Evolutionary conservation across 331 rosid species (phyloP).

Genomic region (Pyracantha coccinea): DNA sequence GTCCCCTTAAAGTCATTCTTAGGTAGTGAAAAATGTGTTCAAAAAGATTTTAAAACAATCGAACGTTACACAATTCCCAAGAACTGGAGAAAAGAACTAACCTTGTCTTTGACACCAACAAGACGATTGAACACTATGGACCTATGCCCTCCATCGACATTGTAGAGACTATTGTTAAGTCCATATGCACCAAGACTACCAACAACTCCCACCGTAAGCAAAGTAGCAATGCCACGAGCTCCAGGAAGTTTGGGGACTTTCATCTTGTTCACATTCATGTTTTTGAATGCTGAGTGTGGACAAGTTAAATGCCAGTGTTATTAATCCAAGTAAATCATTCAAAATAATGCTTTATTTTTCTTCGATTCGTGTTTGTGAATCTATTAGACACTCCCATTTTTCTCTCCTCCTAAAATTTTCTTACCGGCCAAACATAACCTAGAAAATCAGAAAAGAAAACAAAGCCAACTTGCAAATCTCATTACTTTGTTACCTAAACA

Average conservation of each 20-base stretch:
- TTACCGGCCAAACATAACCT: not conserved
- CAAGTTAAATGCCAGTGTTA: not conserved
- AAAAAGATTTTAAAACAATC: not conserved
- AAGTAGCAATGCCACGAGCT: slow-evolving; percentile 36
- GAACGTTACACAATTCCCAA: not conserved
- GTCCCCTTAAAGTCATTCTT: not conserved
- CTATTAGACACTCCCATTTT: not conserved
- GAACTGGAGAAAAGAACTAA: slow-evolving; percentile 8
- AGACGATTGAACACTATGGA: slow-evolving; percentile 84
- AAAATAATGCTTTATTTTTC: no score
- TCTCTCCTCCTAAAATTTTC: not conserved
- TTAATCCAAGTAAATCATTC: not conserved
- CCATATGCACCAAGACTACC: slow-evolving; percentile 65
- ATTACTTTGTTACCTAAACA: not conserved
- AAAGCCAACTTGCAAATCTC: not conserved
- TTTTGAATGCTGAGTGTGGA: slow-evolving; percentile 10
- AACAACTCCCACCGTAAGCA: slow-evolving; percentile 49
- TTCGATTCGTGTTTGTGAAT: no score
- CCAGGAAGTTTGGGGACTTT: slow-evolving; percentile 57
- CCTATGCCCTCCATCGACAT: slow-evolving; percentile 86
- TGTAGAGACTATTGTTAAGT: slow-evolving; percentile 70
- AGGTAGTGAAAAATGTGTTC: not conserved
- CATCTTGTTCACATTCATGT: slow-evolving; percentile 51
- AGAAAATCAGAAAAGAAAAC: not conserved
- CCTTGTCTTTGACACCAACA: slow-evolving; percentile 75